Evolutionary conservation across 805 yeast species (phyloP), one percentile per base, ranked within the genome.

Genomic region (Ogataea nonfermentans): DNA sequence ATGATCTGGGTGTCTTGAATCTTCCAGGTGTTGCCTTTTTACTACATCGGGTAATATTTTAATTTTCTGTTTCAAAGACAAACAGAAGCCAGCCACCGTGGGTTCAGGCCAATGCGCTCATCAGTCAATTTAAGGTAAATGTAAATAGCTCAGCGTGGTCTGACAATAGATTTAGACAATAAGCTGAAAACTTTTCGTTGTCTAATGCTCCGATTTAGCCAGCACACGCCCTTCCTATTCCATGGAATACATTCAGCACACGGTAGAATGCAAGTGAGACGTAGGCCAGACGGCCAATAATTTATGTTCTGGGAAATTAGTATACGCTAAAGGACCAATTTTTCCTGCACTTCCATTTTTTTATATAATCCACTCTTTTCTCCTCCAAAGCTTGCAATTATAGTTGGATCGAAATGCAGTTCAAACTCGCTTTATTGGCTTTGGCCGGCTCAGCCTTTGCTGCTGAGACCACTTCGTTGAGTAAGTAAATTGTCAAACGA

Each of bases 391-490:
- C 36, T 26, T 13, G 28, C 14, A 14, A 32, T 10, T 23, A 27
- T 11, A 17, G 29, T 33, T 29, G 24, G 29, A 24, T 28, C 11
- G 32, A 45, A 45, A 78, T 79, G 84, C 82, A 76, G 69, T 66
- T 76, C 67, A 77, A 71, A 65, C 65, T 73, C 57, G 56, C 75
- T 49, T 65, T 71, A 46, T 56, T 70, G 49, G 73, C 80, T 54
- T 47, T 76, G 35, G 71, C 74, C 51, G 74, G 76, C 46, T 51
- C 73, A 44, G 79, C 68, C 46, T 50, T 70, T 46, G 69, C 65
- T 38, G 63, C 60, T 48, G 66, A 55, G 35, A 68, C 62, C 47
- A 56, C 66, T 15, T 56, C 65, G 32, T 48, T 63, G 47, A 56
- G 71, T 66, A 57, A 44, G 72, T 65, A 59, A 23, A 39, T 10